phyloP scores from a whole-genome alignment of 2,329 filamentous ascomycete genomes.

The Hortaea werneckii region DNA sequence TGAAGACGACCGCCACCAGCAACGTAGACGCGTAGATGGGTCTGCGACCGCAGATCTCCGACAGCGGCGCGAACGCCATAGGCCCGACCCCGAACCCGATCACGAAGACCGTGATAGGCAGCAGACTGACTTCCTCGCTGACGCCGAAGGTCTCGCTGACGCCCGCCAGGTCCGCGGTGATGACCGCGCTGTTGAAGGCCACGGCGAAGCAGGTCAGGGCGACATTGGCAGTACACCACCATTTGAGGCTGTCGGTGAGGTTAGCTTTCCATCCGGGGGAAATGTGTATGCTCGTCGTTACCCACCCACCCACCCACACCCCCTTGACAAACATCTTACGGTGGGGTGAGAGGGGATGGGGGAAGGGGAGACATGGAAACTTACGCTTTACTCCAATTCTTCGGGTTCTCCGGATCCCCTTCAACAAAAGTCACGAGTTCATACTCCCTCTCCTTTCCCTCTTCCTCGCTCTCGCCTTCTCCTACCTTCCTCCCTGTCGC shows the following conservation, averaged over 20 bases:
- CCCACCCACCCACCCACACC: too few species aligned
- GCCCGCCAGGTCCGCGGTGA: slow-evolving; percentile 64
- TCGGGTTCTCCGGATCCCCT: slow-evolving; percentile 30
- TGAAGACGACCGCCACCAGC: slow-evolving; percentile 43
- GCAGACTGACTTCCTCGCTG: slow-evolving; percentile 60
- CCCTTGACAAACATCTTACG: too few species aligned
- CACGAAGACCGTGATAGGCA: slow-evolving; percentile 45
- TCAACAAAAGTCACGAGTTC: slow-evolving; percentile 62
- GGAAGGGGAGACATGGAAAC: neutral
- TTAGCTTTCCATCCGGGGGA: too few species aligned
- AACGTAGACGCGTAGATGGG: slow-evolving; percentile 43
- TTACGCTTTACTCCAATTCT: slow-evolving; percentile 18
- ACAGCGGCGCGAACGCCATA: slow-evolving; percentile 42
- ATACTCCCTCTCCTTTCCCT: slow-evolving; percentile 27
- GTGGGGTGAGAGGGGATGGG: too few species aligned
- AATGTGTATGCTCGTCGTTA: too few species aligned
- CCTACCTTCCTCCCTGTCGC: slow-evolving; percentile 2
- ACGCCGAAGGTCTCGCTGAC: slow-evolving; percentile 55
- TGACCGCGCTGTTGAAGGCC: slow-evolving; percentile 54
- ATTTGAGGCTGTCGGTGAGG: slow-evolving; percentile 14
- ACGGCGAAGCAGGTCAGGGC: slow-evolving; percentile 44
- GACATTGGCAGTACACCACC: slow-evolving; percentile 62
- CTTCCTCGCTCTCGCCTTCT: neutral
- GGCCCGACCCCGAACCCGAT: slow-evolving; percentile 21
- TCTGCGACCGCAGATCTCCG: slow-evolving; percentile 47